Base-by-base conservation (phyloP, 2,329 filamentous ascomycete species). In the Lachnellula arida region DNA sequence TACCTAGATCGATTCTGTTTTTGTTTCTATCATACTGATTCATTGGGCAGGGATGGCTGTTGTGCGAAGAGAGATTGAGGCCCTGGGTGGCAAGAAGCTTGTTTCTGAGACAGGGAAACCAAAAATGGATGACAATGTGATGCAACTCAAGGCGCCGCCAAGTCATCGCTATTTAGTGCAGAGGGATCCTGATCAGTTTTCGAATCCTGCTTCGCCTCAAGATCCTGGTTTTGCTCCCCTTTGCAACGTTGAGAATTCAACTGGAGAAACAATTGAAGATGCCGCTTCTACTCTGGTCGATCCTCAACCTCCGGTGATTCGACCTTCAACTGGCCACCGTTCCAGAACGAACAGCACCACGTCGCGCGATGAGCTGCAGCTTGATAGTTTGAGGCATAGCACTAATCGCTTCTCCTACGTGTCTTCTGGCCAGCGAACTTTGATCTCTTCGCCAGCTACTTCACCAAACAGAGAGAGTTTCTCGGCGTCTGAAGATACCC, bases 31-130 rank as follows among this genome's bases (percentile, higher is more conserved):
- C 28, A 32, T 11, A 32, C 28, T 32, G 9, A 32, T 32, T 32
- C 28, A 4, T 32, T 32, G 28, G 9, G 28, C 8, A 32, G 28
- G 28, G 89, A 82, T 93, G 68, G 77, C 79, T 1, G 76, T 79
- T 0, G 74, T 93, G 32, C 81, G 89, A 40, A 79, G 79, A 53
- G 85, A 89, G 65, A 91, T 93, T 51, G 85, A 89, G 63, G 75
- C 76, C 5, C 72, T 89, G 7, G 87, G 87, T 28, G 88, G 88
- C 17, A 86, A 81, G 73, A 85, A 81, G 68, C 76, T 77, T 54
- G 68, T 81, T 23, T 81, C 82, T 0, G 84, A 87, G 66, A 85
- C 80, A 4, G 84, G 82, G 40, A 76, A 73, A 57, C 76, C 76
- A 0, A 79, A 78, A 58, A 57, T 65, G 4, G 76, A 77, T 2